Evolutionary conservation across 148 eudicot genomes (phyloP).

Genomic region (Cornus florida): DNA sequence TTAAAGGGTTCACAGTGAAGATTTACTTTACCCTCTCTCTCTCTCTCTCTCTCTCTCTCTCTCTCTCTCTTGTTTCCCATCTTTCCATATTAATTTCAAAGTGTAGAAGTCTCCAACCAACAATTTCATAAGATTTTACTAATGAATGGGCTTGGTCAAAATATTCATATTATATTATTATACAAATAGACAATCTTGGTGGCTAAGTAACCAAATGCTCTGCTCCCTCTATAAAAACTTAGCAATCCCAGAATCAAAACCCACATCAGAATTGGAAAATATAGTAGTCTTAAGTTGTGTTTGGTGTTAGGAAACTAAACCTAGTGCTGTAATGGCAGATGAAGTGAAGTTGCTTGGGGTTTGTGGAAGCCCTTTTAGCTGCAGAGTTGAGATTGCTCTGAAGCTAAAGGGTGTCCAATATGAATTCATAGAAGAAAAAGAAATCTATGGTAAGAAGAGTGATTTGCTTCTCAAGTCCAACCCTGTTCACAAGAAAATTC

Average conservation of each 20-base stretch:
- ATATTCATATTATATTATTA: too few species aligned
- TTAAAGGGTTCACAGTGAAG: too few species aligned
- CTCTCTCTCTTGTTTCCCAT: too few species aligned
- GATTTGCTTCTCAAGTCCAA: conserved; percentile 32
- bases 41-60: too few species aligned
- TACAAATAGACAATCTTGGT: not conserved
- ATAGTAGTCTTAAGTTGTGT: too few species aligned
- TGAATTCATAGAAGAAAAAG: conserved; percentile 25
- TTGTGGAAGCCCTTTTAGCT: conserved; percentile 21
- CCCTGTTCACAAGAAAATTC: conserved; percentile 46
- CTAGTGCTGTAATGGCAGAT: conserved; percentile 11
- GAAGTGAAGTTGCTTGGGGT: conserved; percentile 26
- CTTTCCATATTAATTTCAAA: too few species aligned
- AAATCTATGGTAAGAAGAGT: conserved; percentile 19
- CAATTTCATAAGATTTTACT: too few species aligned
- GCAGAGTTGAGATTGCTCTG: conserved; percentile 32
- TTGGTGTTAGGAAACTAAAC: too few species aligned
- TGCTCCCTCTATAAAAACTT: not conserved
- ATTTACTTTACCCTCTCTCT: too few species aligned
- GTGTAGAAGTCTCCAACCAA: too few species aligned
- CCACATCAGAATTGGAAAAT: not conserved
- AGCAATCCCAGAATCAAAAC: not conserved
- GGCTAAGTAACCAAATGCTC: not conserved
- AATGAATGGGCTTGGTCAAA: too few species aligned
- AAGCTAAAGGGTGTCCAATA: conserved; percentile 31